A percentile compares a stretch with the other conserved stretches of the same genome.
phyloP scores from a whole-genome alignment of 805 yeast species.

The Metschnikowia peoriensis region DNA sequence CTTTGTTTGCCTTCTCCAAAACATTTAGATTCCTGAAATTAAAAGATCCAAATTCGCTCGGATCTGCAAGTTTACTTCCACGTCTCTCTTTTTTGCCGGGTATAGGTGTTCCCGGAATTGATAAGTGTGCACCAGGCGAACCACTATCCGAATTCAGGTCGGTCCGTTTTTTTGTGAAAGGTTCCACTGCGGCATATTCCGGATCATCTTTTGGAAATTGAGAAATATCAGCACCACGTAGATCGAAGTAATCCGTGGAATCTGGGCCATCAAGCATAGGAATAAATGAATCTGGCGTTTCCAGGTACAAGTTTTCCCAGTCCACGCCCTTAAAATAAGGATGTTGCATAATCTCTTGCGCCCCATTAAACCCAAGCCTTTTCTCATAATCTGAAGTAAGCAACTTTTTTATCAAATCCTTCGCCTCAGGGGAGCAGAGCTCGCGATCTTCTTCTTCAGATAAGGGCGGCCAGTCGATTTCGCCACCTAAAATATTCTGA shows the following conservation, averaged over 20 bases:
- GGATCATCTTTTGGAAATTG: constrained; percentile 55
- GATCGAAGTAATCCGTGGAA: constrained; percentile 86
- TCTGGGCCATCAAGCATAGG: constrained; percentile 80
- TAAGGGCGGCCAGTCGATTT: constrained; percentile 81
- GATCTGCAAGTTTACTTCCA: constrained; percentile 68
- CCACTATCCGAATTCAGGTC: constrained; percentile 26
- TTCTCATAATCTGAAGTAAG: constrained; percentile 60
- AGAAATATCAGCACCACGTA: constrained; percentile 78
- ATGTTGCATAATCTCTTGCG: constrained; percentile 75
- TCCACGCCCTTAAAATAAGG: constrained; percentile 69
- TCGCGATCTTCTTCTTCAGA: constrained; percentile 50
- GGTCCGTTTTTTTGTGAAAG: constrained; percentile 52
- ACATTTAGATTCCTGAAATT: constrained; percentile 86
- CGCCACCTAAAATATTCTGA: constrained; percentile 69
- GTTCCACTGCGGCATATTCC: constrained; percentile 4
- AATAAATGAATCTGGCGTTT: constrained; percentile 71
- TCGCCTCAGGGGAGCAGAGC: constrained; percentile 63
- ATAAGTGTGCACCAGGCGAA: constrained; percentile 12
- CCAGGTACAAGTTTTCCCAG: constrained; percentile 72
- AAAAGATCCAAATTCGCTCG: constrained; percentile 87
- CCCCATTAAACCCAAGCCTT: constrained; percentile 78
- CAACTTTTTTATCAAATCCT: constrained; percentile 65
- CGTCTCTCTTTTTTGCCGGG: constrained; percentile 58
- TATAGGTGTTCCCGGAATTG: constrained; percentile 22
- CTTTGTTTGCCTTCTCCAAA: constrained; percentile 90